Evolutionary conservation across 2,329 filamentous ascomycete species (phyloP).

Genomic region (Leptographium radiaticola): DNA sequence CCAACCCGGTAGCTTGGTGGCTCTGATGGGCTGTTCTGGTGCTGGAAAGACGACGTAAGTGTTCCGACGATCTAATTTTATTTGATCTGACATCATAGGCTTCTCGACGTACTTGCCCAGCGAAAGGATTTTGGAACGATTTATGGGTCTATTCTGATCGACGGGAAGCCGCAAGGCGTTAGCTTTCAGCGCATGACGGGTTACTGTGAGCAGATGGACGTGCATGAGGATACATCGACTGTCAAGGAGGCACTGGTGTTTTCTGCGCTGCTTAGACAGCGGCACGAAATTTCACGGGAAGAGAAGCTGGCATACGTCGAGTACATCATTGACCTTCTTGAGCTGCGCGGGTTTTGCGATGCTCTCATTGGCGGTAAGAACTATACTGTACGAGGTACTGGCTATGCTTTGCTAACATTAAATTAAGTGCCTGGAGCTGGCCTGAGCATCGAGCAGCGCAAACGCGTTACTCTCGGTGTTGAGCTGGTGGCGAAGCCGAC

Average conservation of each 20-base stretch:
- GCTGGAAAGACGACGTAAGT: constrained; percentile 68
- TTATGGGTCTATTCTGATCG: constrained; percentile 60
- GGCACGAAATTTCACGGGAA: constrained; percentile 43
- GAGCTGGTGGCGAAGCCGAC: constrained; percentile 49
- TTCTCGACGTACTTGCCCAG: constrained; percentile 71
- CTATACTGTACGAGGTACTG: background rate
- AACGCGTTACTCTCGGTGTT: constrained; percentile 46
- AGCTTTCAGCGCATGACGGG: constrained; percentile 70
- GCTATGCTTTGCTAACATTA: background rate
- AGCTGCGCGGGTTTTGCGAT: constrained; percentile 33
- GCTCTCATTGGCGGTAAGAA: constrained; percentile 24
- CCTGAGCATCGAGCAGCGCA: constrained; percentile 39
- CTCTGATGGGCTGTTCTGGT: constrained; percentile 67
- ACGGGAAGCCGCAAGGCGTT: constrained; percentile 55
- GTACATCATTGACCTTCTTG: constrained; percentile 56
- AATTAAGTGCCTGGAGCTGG: constrained; percentile 17
- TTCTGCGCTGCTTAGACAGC: constrained; percentile 61
- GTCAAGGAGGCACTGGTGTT: constrained; percentile 67
- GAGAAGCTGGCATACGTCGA: constrained; percentile 69
- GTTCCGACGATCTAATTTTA: background rate
- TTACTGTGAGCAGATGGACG: constrained; percentile 73
- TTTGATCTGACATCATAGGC: constrained; percentile 10
- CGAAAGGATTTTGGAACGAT: constrained; percentile 70
- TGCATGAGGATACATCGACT: constrained; percentile 60
- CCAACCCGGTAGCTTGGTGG: constrained; percentile 65